Conservation (phyloP, 164 flowering plant species). For the Umbilicus rupestris region DNA sequence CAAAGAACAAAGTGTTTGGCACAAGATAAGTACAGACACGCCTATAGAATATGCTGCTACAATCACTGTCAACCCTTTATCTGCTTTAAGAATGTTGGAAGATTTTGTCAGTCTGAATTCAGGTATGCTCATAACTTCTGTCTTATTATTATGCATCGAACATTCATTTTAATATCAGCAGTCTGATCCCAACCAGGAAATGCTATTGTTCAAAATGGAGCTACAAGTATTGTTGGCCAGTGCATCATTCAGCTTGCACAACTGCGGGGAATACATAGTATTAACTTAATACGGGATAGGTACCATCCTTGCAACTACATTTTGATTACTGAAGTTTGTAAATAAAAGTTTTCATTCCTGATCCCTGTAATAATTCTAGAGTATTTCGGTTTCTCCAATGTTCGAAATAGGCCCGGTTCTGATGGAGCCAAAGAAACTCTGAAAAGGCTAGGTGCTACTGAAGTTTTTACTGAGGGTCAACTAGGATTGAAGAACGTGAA, state of each 20-base stretch:
- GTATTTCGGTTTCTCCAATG: neutral
- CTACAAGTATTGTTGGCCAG: conserved; percentile 97
- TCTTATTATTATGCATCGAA: neutral
- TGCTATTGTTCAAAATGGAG: conserved; percentile 91
- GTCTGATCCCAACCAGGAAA: conserved; percentile 43
- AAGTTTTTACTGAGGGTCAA: conserved; percentile 72
- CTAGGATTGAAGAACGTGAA: conserved; percentile 70
- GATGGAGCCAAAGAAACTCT: conserved; percentile 70
- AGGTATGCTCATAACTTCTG: conserved; percentile 30
- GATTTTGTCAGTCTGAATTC: conserved; percentile 63
- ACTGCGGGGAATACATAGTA: conserved; percentile 58
- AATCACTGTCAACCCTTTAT: conserved; percentile 81
- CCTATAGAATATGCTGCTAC: conserved; percentile 92
- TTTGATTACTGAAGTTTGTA: neutral
- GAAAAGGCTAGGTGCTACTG: conserved; percentile 76
- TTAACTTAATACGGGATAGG: conserved; percentile 91
- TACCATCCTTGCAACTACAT: conserved; percentile 14
- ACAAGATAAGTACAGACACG: conserved; percentile 60
- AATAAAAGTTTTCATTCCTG: neutral
- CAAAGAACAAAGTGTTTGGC: conserved; percentile 73
- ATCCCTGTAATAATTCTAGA: neutral
- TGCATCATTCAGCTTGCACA: conserved; percentile 89
- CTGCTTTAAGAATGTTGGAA: conserved; percentile 83
- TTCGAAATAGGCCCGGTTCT: conserved; percentile 47
- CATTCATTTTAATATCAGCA: conserved; percentile 11